Evolutionary conservation across 441 rosid species (phyloP).

Genomic region (Viola pubescens): DNA sequence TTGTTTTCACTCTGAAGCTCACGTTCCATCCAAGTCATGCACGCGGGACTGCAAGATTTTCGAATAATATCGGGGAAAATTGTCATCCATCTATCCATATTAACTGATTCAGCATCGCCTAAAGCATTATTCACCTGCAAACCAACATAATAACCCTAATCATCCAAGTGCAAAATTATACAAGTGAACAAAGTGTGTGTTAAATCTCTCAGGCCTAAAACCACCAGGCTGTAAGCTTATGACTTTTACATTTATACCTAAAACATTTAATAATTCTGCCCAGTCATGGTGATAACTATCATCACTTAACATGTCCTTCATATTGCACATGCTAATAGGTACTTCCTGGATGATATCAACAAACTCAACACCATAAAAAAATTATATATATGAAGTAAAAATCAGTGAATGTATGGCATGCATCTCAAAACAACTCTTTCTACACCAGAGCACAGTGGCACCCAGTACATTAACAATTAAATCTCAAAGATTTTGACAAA

Average conservation of each 20-base stretch:
- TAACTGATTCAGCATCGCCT: constrained; percentile 19
- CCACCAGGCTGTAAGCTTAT: not conserved
- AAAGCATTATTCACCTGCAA: constrained; percentile 50
- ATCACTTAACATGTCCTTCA: too few species aligned
- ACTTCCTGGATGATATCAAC: too few species aligned
- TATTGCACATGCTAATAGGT: too few species aligned
- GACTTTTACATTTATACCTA: not conserved
- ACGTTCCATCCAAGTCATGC: constrained; percentile 56
- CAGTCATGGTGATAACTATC: too few species aligned
- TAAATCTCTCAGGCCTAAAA: not conserved
- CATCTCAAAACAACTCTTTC: too few species aligned
- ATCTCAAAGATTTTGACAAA: too few species aligned
- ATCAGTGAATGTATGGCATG: too few species aligned
- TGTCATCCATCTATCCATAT: constrained; percentile 46
- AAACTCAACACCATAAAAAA: too few species aligned
- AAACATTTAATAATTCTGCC: too few species aligned
- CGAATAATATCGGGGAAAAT: constrained; percentile 39
- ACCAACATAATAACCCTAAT: constrained; percentile 16
- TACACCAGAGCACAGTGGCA: too few species aligned
- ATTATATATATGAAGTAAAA: too few species aligned
- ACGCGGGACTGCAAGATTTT: constrained; percentile 46
- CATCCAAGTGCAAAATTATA: constrained; percentile 13
- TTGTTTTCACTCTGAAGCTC: constrained; percentile 44
- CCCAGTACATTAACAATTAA: too few species aligned
- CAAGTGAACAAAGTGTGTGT: not conserved